Percentiles rank a stretch among this genome's conserved stretches.
Conservation (phyloP, 768 basidiomycete genomes). For the Tylopilus felleus region DNA sequence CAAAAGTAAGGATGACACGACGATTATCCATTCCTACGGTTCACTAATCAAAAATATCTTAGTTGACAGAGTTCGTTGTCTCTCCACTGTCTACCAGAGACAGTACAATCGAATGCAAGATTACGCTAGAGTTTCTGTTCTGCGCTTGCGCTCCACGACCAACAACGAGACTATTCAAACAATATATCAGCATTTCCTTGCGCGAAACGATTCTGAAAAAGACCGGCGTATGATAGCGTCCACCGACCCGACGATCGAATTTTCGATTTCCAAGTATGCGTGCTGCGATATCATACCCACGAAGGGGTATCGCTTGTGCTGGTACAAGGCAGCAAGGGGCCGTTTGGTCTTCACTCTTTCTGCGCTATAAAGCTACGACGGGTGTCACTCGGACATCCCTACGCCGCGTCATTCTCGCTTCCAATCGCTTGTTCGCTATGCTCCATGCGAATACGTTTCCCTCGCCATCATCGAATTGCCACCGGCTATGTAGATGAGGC, state of each 20-base stretch:
- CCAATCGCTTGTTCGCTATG: constrained; percentile 4
- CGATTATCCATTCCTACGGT: background rate
- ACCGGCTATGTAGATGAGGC: constrained; percentile 9
- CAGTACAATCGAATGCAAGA: background rate
- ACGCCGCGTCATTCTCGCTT: constrained; percentile 4
- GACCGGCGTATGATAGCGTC: constrained; percentile 36
- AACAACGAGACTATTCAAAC: constrained; percentile 30
- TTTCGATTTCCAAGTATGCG: constrained; percentile 36
- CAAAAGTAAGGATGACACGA: constrained; percentile 26
- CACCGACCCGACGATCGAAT: constrained; percentile 30
- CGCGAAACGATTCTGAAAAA: background rate
- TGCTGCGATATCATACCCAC: constrained; percentile 35
- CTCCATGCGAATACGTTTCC: constrained; percentile 23
- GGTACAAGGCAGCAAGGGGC: constrained; percentile 35
- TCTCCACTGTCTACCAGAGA: background rate
- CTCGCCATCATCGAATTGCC: constrained; percentile 25
- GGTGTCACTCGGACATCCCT: background rate
- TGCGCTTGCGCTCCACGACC: constrained; percentile 30
- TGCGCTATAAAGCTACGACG: constrained; percentile 24
- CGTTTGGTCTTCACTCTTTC: constrained; percentile 25
- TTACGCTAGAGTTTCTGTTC: constrained; percentile 13
- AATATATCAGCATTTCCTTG: background rate
- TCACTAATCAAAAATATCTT: constrained; percentile 8
- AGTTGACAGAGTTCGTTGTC: constrained; percentile 12
- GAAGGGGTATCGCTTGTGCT: constrained; percentile 32